A percentile compares a stretch with the other conserved stretches of the same genome.
Evolutionary conservation across 2,329 filamentous ascomycete genomes (phyloP).

Genomic region (Aspergillus pseudoglaucus): DNA sequence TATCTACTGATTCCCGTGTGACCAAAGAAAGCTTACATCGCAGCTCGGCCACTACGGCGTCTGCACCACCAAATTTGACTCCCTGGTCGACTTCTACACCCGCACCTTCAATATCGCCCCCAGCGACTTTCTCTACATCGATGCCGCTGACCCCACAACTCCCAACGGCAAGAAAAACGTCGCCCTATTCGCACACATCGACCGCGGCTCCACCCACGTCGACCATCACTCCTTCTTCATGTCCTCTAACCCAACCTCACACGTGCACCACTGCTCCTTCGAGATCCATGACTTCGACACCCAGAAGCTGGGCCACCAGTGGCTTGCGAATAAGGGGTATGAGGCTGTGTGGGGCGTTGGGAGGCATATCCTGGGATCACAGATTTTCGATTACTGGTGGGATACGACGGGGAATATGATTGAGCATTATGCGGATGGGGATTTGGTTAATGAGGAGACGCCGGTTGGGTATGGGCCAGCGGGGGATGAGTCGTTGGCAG

Average conservation of each 20-base stretch:
- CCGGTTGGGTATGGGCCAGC: conserved; percentile 5
- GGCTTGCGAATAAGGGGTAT: conserved; percentile 42
- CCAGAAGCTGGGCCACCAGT: conserved; percentile 48
- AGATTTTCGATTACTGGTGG: conserved; percentile 15
- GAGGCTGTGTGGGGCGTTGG: conserved; percentile 19
- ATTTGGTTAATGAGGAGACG: conserved; percentile 6
- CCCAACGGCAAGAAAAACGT: conserved; percentile 17
- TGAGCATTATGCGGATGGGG: conserved; percentile 14
- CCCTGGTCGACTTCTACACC: conserved; percentile 22
- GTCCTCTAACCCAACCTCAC: conserved; percentile 20
- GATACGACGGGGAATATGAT: conserved; percentile 10
- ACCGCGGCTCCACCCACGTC: conserved; percentile 40
- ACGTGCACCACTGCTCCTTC: conserved; percentile 47
- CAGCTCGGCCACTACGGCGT: conserved; percentile 23
- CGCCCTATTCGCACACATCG: conserved; percentile 46
- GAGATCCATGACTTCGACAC: conserved; percentile 50
- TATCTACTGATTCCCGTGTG: neutral
- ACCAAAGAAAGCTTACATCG: neutral
- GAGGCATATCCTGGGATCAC: conserved; percentile 11
- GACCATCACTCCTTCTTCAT: conserved; percentile 53
- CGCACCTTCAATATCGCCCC: conserved; percentile 25
- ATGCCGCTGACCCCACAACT: conserved; percentile 4
- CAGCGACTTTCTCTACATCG: conserved; percentile 24
- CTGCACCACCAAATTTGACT: conserved; percentile 20
- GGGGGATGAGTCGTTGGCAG: conserved; percentile 6